Base-by-base conservation (phyloP, 2,329 filamentous ascomycete genomes). In the Talaromyces sp. region DNA sequence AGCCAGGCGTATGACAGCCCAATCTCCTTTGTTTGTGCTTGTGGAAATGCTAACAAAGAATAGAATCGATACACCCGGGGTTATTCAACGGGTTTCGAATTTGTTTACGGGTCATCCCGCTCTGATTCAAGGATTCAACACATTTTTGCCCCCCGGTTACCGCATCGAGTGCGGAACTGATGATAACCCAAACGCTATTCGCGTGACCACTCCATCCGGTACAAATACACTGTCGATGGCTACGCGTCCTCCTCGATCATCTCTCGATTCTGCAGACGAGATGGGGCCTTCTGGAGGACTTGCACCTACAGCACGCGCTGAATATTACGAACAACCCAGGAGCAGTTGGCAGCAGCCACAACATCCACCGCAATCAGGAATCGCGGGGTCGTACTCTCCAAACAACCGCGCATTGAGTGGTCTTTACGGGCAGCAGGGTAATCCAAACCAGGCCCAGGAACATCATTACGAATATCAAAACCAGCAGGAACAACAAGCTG, bases 91-190 rank as follows among this genome's bases (percentile, higher is more conserved):
- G 54, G 94, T 99, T 29, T 97, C 94, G 1, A 91, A 92, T 57
- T 85, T 99, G 1, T 99, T 99, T 72, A 92, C 93, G 24, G 94
- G 94, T 2, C 93, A 99, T 69, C 94, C 94, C 2, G 94, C 90
- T 71, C 83, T 96, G 27, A 97, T 99, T 54, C 93, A 97, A 75
- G 94, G 94, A 0, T 99, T 99, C 74, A 99, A 99, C 72, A 99
- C 94, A 0, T 99, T 99, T 72, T 80, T 99, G 9, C 94, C 94
- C 3, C 92, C 92, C 0, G 92, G 94, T 2, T 99, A 99, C 73
- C 85, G 94, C 61, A 99, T 99, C 62, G 94, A 99, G 72, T 99
- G 94, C 69, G 93, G 93, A 31, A 88, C 91, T 17, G 91, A 91
- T 35, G 93, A 95, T 65, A 93, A 97, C 69, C 93, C 93, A 1